A percentile compares a stretch with the other conserved stretches of the same genome.
phyloP scores from a whole-genome alignment of 352 stramenopile species.

The Phytophthora nicotianae region DNA sequence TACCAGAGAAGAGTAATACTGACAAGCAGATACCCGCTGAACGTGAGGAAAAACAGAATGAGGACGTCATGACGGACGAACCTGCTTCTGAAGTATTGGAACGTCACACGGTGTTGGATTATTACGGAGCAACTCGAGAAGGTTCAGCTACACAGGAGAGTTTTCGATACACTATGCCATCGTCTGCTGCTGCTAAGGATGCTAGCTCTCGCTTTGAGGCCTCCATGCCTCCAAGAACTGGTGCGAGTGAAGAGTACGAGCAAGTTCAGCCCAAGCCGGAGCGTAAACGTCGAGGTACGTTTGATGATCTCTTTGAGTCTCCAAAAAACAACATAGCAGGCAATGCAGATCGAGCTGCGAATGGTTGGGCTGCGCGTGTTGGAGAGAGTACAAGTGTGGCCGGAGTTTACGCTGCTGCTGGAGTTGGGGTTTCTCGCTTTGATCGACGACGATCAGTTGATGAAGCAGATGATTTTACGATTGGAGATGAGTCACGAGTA shows the following conservation, averaged over 20 bases:
- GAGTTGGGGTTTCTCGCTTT: conserved; percentile 60
- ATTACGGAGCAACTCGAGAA: conserved; percentile 17
- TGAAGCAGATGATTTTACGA: conserved; percentile 31
- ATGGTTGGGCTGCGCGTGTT: conserved; percentile 18
- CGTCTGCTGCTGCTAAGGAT: conserved; percentile 16
- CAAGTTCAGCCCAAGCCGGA: conserved; percentile 24
- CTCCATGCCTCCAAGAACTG: neutral
- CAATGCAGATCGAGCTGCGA: conserved; percentile 7
- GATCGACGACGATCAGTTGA: conserved; percentile 41
- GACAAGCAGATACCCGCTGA: neutral
- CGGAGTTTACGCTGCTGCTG: conserved; percentile 4
- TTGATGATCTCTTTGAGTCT: conserved; percentile 80
- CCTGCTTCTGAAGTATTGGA: conserved; percentile 11
- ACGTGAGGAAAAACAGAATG: neutral
- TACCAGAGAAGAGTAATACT: conserved; percentile 9
- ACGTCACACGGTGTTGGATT: conserved; percentile 39
- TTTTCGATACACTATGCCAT: conserved; percentile 46
- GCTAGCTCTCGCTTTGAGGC: conserved; percentile 12
- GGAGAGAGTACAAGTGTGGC: conserved; percentile 11
- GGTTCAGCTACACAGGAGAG: conserved; percentile 7
- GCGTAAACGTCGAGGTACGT: conserved; percentile 61
- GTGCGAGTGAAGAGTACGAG: conserved; percentile 3
- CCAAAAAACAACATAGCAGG: conserved; percentile 34
- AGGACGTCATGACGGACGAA: neutral
- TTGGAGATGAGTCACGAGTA: conserved; percentile 8